These are phyloP conservation scores for Actinomortierella ambigua DNA, from an alignment of 371 early-diverging fungal genomes.

Conservation along the genomic window DNA sequence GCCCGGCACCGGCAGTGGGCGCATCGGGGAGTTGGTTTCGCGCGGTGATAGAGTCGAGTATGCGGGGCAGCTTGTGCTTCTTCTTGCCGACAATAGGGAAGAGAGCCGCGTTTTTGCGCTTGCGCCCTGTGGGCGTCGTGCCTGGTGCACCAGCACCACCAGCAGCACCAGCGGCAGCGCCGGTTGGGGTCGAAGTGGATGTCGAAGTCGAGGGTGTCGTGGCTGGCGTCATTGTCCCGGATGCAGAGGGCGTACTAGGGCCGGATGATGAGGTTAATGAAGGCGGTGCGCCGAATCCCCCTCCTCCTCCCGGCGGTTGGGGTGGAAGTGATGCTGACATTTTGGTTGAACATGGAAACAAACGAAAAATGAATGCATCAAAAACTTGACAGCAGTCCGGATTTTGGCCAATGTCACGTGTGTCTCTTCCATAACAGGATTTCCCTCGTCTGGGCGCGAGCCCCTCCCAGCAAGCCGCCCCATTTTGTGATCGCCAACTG, in stretches of 20 bases:
- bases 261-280: not conserved
- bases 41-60: slow-evolving; percentile 29
- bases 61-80: slow-evolving; percentile 37
- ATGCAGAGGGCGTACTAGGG: not conserved
- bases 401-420: no score
- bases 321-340: no score
- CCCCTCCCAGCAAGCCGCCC: no score
- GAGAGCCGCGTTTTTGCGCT: slow-evolving; percentile 17
- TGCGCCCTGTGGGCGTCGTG: slow-evolving; percentile 11
- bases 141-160: not conserved
- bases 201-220: not conserved
- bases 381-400: no score
- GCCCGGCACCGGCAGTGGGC: slow-evolving; percentile 15
- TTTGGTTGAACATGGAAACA: no score
- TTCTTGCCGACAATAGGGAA: slow-evolving; percentile 20
- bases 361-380: no score
- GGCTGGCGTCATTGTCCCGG: not conserved
- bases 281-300: no score
- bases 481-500: no score
- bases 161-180: not conserved
- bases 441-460: no score
- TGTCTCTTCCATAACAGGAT: no score
- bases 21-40: slow-evolving; percentile 35
- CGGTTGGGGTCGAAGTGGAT: slow-evolving; percentile 7
- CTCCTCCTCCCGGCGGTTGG: no score